Evolutionary conservation across 192 early-diverging fungal genomes (phyloP).

Genomic region (Coemansia interrupta): DNA sequence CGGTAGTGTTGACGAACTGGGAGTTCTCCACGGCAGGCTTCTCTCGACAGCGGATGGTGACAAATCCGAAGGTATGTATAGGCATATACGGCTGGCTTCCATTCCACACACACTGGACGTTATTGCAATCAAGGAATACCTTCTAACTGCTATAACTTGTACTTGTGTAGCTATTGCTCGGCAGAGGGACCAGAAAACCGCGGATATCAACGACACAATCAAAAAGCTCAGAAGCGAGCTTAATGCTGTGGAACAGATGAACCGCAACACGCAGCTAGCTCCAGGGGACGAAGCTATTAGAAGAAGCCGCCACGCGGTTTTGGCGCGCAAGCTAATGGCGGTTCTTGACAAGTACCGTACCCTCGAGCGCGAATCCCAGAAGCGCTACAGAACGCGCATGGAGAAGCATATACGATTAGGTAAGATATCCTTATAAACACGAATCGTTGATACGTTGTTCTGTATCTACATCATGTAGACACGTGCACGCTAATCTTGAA

Average conservation of each 20-base stretch:
- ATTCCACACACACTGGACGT: neutral
- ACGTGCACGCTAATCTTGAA: neutral
- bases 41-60: conserved; percentile 43
- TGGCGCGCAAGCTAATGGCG: conserved; percentile 40
- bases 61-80: conserved; percentile 35
- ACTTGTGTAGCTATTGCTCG: conserved; percentile 35
- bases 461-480: neutral
- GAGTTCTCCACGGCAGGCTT: conserved; percentile 33
- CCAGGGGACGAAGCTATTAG: conserved; percentile 46
- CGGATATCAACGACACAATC: conserved; percentile 39
- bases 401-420: conserved; percentile 52
- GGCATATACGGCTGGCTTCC: neutral
- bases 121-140: neutral
- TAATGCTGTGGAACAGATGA: conserved; percentile 41
- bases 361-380: conserved; percentile 46
- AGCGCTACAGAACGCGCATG: conserved; percentile 40
- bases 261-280: conserved; percentile 22
- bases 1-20: conserved; percentile 32
- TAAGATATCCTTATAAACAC: conserved; percentile 7
- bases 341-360: conserved; percentile 46
- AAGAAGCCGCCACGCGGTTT: conserved; percentile 33
- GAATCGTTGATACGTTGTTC: neutral
- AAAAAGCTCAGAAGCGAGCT: conserved; percentile 40
- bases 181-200: conserved; percentile 41
- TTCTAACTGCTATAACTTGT: neutral